Evolutionary conservation across 2,329 filamentous ascomycete genomes (phyloP), one percentile per base, ranked within the genome.

Genomic region (Clonostachys chloroleuca): DNA sequence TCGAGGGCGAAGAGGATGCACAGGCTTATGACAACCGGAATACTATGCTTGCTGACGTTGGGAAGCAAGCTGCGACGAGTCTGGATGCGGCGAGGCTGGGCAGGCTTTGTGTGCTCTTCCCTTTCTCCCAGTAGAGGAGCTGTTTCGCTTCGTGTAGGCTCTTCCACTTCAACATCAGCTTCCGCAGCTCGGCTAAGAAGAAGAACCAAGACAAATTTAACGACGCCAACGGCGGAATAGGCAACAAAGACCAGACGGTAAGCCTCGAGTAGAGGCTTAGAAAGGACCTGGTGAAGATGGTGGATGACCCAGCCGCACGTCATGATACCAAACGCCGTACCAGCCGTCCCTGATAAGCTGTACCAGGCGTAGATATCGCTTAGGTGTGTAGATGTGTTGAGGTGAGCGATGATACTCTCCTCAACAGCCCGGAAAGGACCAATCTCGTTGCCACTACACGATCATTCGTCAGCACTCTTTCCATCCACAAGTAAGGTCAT

Each of bases 1-100:
- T 91, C 87, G 6, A 90, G 57, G 2, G 76, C 77, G 55, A 90
- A 86, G 2, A 92, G 68, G 8, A 86, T 63, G 57, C 83, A 86
- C 0, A 92, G 70, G 43, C 81, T 80, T 45, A 78, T 60, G 6
- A 87, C 68, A 30, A 83, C 72, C 1, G 66, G 57, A 7, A 74
- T 66, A 36, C 75, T 83, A 14, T 78, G 68, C 4, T 62, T 64
- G 6, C 80, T 81, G 18, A 90, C 80, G 3, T 75, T 67, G 1
- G 81, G 75, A 34, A 86, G 60, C 13, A 14, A 9, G 14, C 33
- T 42, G 24, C 18, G 12, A 13, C 7, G 13, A 8, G 24, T 24
- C 24, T 24, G 24, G 24, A 7, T 30, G 24, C 24, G 24, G 5
- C 24, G 24, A 30, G 8, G 10, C 24, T 30, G 9, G 8, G 24